Evolutionary conservation across 495 filamentous ascomycete genomes (phyloP), one percentile per base, ranked within the genome.

Genomic region (Monascus purpureus): DNA sequence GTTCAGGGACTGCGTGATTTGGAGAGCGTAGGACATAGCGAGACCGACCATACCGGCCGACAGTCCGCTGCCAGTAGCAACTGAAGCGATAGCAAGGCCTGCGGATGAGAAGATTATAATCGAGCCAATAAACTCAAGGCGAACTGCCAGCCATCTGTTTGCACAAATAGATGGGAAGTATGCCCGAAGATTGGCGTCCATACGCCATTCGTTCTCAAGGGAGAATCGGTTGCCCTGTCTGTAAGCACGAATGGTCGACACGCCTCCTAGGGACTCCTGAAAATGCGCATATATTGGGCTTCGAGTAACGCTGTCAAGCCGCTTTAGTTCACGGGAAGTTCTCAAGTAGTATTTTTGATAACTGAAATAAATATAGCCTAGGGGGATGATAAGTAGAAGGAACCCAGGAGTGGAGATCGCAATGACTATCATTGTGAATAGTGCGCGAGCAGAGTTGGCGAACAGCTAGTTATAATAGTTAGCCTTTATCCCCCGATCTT

Each of bases 231-330:
- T 60, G 50, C 92, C 75, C 50, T 96, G 90, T 29, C 75, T 70
- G 58, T 95, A 99, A 26, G 92, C 92, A 40, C 92, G 80, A 44
- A 99, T 99, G n/a, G 92, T 99, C 36, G 80, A 82, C 45, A 95
- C 80, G 25, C 90, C 92, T 33, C 82, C 86, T 1, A 99, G 68
- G 2, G 88, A 93, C 54, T 99, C 92, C 45, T 99, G 92, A 60
- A 99, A 99, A 51, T 99, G 92, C 8, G 92, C 92, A 52, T 81
- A 99, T 43, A 99, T 93, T 9, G 92, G 92, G 53, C 85, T 93
- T 38, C 84, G 77, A 41, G 78, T 93, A 33, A 93, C 76, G 53
- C 88, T 95, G 60, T 99, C 92, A 39, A 99, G 63, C 35, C 92
- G 74, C 61, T 96, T 99, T 33, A 99, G 63, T 56, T 99, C 92